Percentiles rank a stretch among this genome's conserved stretches.
Conservation (phyloP, 345 rosid species). For the Triadica sebifera region DNA sequence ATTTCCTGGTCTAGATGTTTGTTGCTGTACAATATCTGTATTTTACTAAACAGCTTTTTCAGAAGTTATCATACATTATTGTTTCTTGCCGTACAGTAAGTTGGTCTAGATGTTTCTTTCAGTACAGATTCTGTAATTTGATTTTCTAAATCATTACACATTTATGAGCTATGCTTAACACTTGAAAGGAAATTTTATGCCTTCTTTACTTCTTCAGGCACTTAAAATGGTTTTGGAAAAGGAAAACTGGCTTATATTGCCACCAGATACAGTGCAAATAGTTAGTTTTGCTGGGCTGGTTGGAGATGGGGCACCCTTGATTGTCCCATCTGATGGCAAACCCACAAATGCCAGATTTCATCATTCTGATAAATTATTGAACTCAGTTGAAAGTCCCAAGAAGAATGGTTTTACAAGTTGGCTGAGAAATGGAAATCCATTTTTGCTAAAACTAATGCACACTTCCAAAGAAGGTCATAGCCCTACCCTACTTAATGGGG, state of each 20-base stretch:
- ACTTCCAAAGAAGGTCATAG: conserved; percentile 40
- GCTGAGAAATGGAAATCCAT: conserved; percentile 80
- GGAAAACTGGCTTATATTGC: conserved; percentile 83
- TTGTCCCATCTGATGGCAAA: conserved; percentile 51
- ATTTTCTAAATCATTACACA: neutral
- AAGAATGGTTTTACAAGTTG: conserved; percentile 79
- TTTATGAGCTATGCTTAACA: neutral
- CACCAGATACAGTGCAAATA: conserved; percentile 63
- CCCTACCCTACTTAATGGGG: conserved; percentile 45
- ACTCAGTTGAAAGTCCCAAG: conserved; percentile 39
- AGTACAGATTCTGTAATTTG: neutral
- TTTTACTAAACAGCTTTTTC: neutral
- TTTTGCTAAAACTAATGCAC: conserved; percentile 52
- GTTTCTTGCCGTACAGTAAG: too few relatives aligned
- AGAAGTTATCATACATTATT: too few relatives aligned
- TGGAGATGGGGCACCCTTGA: conserved; percentile 93
- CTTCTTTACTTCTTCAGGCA: conserved; percentile 52
- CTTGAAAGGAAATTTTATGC: neutral
- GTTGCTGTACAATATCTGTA: neutral
- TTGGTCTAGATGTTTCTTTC: neutral
- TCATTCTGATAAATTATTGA: conserved; percentile 46
- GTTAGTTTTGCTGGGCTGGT: conserved; percentile 88
- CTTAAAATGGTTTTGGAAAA: conserved; percentile 97
- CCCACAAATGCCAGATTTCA: conserved; percentile 43
- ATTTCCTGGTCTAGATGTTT: neutral